These are phyloP conservation scores for Linnemannia schmuckeri DNA, from an alignment of 192 early-diverging fungal species.

Conservation along the genomic window DNA sequence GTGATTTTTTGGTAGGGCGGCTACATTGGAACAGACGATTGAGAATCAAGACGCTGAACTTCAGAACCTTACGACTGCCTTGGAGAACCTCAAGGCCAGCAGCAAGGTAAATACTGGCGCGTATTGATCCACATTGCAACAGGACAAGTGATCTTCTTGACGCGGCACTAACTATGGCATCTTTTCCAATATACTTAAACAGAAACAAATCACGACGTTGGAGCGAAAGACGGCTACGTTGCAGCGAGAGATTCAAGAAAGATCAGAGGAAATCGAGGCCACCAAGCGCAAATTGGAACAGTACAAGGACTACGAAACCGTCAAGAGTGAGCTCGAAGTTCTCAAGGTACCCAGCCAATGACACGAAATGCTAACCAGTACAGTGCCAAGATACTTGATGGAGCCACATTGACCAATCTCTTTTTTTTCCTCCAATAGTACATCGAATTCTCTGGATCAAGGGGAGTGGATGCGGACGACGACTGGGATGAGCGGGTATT, in stretches of 20 bases:
- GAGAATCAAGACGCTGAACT: conserved; percentile 52
- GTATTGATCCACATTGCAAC: neutral
- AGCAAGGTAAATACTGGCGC: conserved; percentile 16
- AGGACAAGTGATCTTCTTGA: neutral
- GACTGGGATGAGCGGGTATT: conserved; percentile 59
- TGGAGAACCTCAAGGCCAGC: conserved; percentile 38
- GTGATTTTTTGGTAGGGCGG: conserved; percentile 14
- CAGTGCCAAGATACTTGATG: too few species aligned
- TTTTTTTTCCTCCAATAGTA: conserved; percentile 43
- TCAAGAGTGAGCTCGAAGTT: conserved; percentile 89
- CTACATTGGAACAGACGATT: conserved; percentile 58
- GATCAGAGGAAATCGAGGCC: conserved; percentile 72
- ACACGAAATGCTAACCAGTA: neutral
- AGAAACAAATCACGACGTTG: conserved; percentile 53
- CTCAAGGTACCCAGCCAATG: conserved; percentile 68
- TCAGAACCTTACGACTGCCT: conserved; percentile 18
- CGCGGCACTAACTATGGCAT: neutral
- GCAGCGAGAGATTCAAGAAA: conserved; percentile 49
- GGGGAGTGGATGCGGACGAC: conserved; percentile 60
- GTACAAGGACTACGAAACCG: conserved; percentile 87
- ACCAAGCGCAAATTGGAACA: conserved; percentile 68
- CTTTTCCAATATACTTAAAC: neutral
- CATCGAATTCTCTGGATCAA: conserved; percentile 77
- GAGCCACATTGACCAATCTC: neutral
- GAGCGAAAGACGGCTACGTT: conserved; percentile 39